Conservation (phyloP, 164 flowering plant species). For the Annona cherimola region DNA sequence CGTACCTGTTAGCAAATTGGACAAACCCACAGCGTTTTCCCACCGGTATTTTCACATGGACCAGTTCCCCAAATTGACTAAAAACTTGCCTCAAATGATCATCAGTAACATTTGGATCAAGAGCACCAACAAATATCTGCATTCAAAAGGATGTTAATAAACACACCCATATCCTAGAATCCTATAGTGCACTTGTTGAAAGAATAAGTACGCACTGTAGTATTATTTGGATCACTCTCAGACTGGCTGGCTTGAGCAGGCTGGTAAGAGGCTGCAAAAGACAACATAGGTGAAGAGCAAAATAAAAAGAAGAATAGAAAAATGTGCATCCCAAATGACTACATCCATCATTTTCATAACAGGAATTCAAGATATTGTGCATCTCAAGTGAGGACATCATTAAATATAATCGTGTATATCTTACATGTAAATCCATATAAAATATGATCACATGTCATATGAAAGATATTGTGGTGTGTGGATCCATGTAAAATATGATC, state of each 20-base stretch:
- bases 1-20: conserved; percentile 74
- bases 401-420: no score
- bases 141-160: conserved; percentile 9
- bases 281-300: conserved; percentile 11
- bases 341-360: not conserved
- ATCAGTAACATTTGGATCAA: conserved; percentile 71
- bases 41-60: conserved; percentile 80
- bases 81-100: conserved; percentile 67
- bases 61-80: conserved; percentile 59
- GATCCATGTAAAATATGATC: no score
- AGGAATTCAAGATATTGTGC: no score
- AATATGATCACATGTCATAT: no score
- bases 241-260: conserved; percentile 45
- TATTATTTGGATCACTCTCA: conserved; percentile 82
- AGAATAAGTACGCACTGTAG: conserved; percentile 63
- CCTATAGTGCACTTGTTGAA: not conserved
- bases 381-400: no score
- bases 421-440: no score
- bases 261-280: conserved; percentile 68
- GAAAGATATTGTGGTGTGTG: no score
- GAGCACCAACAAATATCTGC: conserved; percentile 86
- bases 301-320: not conserved
- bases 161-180: conserved; percentile 3
- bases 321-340: not conserved
- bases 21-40: conserved; percentile 95